phyloP scores from a whole-genome alignment of 495 filamentous ascomycete species.

The Penicillium maclennaniae region DNA sequence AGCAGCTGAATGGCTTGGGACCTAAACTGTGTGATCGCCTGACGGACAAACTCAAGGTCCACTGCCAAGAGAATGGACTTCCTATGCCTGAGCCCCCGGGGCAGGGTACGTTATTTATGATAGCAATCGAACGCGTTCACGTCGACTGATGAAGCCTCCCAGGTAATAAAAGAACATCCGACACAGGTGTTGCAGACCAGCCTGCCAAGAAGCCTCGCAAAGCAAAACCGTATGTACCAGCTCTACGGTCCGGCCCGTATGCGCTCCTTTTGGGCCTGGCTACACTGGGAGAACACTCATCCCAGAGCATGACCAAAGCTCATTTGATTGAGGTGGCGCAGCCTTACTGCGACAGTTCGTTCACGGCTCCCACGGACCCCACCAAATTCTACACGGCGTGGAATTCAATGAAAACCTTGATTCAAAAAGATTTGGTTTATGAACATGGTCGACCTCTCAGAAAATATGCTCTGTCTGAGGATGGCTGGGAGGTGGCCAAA shows the following conservation, averaged over 20 bases:
- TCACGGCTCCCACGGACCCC: constrained; percentile 63
- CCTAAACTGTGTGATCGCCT: constrained; percentile 66
- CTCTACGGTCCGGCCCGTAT: constrained; percentile 68
- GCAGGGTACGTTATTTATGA: constrained; percentile 22
- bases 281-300: constrained; percentile 51
- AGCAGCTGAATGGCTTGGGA: constrained; percentile 69
- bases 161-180: constrained; percentile 44
- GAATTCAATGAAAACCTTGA: constrained; percentile 78
- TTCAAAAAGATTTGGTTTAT: constrained; percentile 71
- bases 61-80: constrained; percentile 66
- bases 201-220: constrained; percentile 64
- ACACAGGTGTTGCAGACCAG: constrained; percentile 34
- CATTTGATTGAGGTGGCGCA: constrained; percentile 69
- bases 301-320: constrained; percentile 60
- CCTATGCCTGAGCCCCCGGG: constrained; percentile 62
- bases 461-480: constrained; percentile 70
- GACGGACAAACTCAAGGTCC: constrained; percentile 60
- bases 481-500: constrained; percentile 74
- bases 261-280: constrained; percentile 67
- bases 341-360: constrained; percentile 69
- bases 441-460: constrained; percentile 64
- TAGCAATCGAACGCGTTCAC: neutral
- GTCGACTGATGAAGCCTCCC: neutral
- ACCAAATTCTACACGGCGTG: constrained; percentile 77
- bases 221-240: constrained; percentile 66